Base-by-base conservation (phyloP, 2,329 filamentous ascomycete genomes). In the Phyllosticta citrichinensis region DNA sequence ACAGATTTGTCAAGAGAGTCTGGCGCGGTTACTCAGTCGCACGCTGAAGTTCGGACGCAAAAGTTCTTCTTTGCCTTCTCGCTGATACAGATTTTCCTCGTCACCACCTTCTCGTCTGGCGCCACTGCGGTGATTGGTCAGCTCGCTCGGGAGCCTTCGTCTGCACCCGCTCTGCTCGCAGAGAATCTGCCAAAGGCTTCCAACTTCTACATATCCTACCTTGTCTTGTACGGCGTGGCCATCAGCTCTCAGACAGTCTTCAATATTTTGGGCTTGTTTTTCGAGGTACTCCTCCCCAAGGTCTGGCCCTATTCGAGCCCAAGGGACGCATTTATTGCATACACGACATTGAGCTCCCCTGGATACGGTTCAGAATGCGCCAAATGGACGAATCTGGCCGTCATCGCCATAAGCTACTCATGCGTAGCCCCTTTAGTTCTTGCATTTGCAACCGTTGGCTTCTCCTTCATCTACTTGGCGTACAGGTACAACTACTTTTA, bases 181-280 rank as follows among this genome's bases (percentile, higher is more conserved):
- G 64, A 67, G 25, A 62, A 63, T 17, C 56, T 76, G 11, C 74
- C 74, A 2, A 72, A 70, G 55, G 72, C 74, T 0, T 71, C 70
- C 33, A 76, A 75, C 65, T 75, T 76, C 67, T 76, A 75, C 64
- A 60, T 76, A 19, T 72, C 71, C 2, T 76, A 75, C 66, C 74
- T 76, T 63, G 68, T 75, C 40, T 58, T 76, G 3, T 70, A 75
- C 62, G 74, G 74, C 25, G 64, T 71, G 1, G 67, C 57, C 87
- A 95, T 71, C 92, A 97, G 62, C 83, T 95, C 55, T 85, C 93
- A 27, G 86, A 87, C 0, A 92, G 93, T 22, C 79, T 95, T 56
- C 97, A 97, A 71, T 80, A 97, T 40, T 84, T 87, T 1, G 86
- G 94, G 65, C 76, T 93, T 30, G 94, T 90, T 73, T 79, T 97